Percentiles rank a stretch among this genome's conserved stretches.
phyloP scores from a whole-genome alignment of 2,329 filamentous ascomycete genomes.

The Aspergillus chevalieri region DNA sequence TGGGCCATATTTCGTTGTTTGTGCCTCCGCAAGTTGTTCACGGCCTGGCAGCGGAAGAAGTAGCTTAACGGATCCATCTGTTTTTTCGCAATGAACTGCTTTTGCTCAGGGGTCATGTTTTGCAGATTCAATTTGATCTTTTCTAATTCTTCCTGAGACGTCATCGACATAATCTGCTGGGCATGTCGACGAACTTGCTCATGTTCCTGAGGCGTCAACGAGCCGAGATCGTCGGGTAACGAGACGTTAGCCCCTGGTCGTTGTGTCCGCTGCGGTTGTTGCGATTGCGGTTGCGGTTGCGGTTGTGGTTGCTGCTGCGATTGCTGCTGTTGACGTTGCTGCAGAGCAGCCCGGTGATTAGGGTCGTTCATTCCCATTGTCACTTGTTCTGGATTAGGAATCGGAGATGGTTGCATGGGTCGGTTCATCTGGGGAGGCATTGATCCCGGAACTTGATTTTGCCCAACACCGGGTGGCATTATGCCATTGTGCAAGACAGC shows the following conservation, averaged over 20 bases:
- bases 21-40: constrained; percentile 35
- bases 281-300: constrained; percentile 14
- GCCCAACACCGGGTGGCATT: constrained; percentile 28
- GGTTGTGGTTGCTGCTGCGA: constrained; percentile 15
- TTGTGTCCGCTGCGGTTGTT: constrained; percentile 28
- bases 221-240: constrained; percentile 29
- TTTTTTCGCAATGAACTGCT: constrained; percentile 39
- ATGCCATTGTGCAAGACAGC: constrained; percentile 36
- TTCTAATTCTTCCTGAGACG: constrained; percentile 41
- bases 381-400: constrained; percentile 36
- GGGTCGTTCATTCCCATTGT: constrained; percentile 30
- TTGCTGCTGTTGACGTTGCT: constrained; percentile 19
- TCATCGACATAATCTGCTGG: constrained; percentile 41
- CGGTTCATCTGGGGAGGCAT: constrained; percentile 47
- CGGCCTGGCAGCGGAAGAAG: constrained; percentile 46
- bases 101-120: constrained; percentile 43
- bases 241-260: constrained; percentile 21
- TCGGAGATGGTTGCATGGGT: constrained; percentile 47
- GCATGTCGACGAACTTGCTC: constrained; percentile 43
- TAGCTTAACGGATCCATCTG: constrained; percentile 46
- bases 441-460: constrained; percentile 39
- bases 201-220: constrained; percentile 36
- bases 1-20: constrained; percentile 29
- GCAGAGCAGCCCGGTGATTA: constrained; percentile 27
- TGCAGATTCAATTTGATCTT: constrained; percentile 43